These are phyloP conservation scores for Chernovozyma aurita DNA, from an alignment of 1,139 yeast species.

Conservation along the genomic window DNA sequence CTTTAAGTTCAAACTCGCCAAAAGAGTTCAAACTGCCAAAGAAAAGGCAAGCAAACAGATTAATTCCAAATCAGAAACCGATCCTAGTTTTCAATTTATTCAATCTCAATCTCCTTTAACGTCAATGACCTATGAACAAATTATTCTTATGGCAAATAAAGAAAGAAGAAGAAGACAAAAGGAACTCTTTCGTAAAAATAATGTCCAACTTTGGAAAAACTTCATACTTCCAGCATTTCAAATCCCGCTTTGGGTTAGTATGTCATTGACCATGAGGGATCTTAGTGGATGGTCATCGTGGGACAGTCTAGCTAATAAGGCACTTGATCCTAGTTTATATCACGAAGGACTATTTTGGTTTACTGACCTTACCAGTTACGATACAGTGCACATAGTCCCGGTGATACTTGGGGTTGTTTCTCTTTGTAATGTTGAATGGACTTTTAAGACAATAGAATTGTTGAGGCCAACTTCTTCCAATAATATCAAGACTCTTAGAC, in stretches of 20 bases:
- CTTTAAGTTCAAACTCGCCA: constrained; percentile 65
- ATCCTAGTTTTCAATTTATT: constrained; percentile 3
- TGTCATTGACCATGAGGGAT: constrained; percentile 72
- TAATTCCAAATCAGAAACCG: constrained; percentile 4
- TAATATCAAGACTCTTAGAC: constrained; percentile 34
- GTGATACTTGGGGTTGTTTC: constrained; percentile 65
- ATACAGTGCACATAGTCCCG: constrained; percentile 65
- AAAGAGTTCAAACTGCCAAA: constrained; percentile 39
- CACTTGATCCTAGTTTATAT: constrained; percentile 52
- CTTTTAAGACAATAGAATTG: constrained; percentile 49
- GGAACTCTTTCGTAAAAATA: constrained; percentile 55
- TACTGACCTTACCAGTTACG: constrained; percentile 54
- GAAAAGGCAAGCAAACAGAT: constrained; percentile 13
- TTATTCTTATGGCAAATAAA: constrained; percentile 65
- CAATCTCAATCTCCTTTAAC: constrained; percentile 27
- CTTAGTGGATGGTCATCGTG: constrained; percentile 69
- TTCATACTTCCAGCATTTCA: constrained; percentile 71
- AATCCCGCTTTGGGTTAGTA: constrained; percentile 81
- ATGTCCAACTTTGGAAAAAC: constrained; percentile 80
- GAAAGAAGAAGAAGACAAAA: constrained; percentile 76
- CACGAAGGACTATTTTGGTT: constrained; percentile 60
- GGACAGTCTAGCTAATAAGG: constrained; percentile 40
- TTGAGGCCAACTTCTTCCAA: constrained; percentile 32
- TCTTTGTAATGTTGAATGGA: constrained; percentile 77
- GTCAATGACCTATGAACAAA: constrained; percentile 70